Base-by-base conservation (phyloP, 208 protist species). In the Crithidia fasciculata region DNA sequence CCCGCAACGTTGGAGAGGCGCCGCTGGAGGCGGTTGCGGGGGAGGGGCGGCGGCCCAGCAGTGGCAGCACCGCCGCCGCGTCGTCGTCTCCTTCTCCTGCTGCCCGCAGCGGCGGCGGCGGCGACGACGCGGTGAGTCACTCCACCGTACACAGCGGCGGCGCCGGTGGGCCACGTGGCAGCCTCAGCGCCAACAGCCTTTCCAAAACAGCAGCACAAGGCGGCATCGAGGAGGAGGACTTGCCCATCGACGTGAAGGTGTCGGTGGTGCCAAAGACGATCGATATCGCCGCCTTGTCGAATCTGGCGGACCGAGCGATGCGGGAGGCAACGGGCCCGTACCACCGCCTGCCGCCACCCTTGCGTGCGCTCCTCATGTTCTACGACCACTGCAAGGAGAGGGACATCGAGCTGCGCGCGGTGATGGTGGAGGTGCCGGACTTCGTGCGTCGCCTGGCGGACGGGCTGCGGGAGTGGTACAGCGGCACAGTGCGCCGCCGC, bases 301-400 rank as follows among this genome's bases (percentile, higher is more conserved):
- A 47, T 12, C 49, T 61, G 0, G 28, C 60, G 8, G 3, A 67
- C 1, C 5, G 18, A 8, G 68, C 60, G n/a, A 19, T 56, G 10
- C 15, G 10, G 8, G 69, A 81, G 13, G 5, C 28, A 16, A 12
- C 19, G 0, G 61, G 69, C 8, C 47, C 40, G 10, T 74, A 81
- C 53, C 53, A 41, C 12, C 44, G 49, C 13, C 45, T 73, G 50
- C 70, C 76, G 16, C 50, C 45, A 5, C 57, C 69, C 40, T 50
- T 80, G 69, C 69, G 82, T 36, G 47, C 66, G 4, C 54, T 83
- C 28, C 39, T 88, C 19, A 65, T 72, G 50, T 80, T 93, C 55
- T 84, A 83, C 71, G 75, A 87, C 39, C 83, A 86, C 58, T 78
- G 86, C 64, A 81, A 83, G 47, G 61, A 81, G 36, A 37, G 43